Percentiles rank a stretch among this genome's conserved stretches.
Conservation (phyloP, 495 filamentous ascomycete genomes). For the Astrothelium subdiscretum region DNA sequence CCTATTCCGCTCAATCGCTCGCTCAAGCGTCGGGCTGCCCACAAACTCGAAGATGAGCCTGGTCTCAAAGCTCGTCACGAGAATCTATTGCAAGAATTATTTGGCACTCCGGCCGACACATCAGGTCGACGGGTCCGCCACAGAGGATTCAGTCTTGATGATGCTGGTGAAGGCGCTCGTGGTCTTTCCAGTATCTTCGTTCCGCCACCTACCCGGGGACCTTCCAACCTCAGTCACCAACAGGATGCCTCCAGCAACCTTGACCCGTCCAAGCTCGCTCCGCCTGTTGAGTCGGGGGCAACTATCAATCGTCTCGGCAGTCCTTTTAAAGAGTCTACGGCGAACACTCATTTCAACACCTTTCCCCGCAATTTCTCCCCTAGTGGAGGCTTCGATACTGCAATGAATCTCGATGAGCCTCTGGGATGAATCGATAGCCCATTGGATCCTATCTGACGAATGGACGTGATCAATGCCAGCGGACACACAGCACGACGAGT, state of each 20-base stretch:
- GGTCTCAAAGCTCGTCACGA: conserved; percentile 35
- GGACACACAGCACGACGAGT: background rate
- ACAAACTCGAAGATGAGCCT: conserved; percentile 36
- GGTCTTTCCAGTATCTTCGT: conserved; percentile 22
- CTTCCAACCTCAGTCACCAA: background rate
- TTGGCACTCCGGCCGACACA: conserved; percentile 29
- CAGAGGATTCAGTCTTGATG: conserved; percentile 52
- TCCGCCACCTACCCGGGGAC: conserved; percentile 11
- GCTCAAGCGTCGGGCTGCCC: conserved; percentile 42
- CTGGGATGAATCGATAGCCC: background rate
- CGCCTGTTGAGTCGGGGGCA: conserved; percentile 14
- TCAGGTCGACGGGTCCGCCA: conserved; percentile 35
- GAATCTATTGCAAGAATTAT: conserved; percentile 40
- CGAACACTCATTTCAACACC: conserved; percentile 21
- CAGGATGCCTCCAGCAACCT: background rate
- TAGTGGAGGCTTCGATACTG: background rate
- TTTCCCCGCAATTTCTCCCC: conserved; percentile 28
- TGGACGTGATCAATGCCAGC: background rate
- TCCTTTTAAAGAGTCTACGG: conserved; percentile 24
- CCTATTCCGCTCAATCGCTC: conserved; percentile 36
- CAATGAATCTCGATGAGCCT: background rate
- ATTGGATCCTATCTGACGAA: background rate
- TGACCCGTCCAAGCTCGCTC: background rate
- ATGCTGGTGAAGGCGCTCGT: conserved; percentile 26
- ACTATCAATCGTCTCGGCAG: conserved; percentile 26